Conservation (phyloP, 495 filamentous ascomycete species). For the Aspergillus conjunctus region DNA sequence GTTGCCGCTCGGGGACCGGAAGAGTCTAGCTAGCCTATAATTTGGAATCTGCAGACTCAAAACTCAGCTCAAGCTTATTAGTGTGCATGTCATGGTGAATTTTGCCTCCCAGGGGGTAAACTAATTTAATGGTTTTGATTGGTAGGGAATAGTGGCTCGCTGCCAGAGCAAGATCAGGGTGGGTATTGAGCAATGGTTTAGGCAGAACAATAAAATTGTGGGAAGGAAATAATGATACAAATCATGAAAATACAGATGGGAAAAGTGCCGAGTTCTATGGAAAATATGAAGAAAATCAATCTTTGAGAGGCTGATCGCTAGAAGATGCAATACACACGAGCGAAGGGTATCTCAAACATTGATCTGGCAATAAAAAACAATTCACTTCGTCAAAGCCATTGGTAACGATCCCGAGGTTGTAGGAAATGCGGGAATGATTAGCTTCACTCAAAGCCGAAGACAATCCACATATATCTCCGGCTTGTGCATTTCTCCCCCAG, state of each 20-base stretch:
- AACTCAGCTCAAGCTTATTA: background rate
- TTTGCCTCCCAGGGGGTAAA: background rate
- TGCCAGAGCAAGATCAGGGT: too few species aligned
- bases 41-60: constrained; percentile 1
- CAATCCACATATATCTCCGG: background rate
- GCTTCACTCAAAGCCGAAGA: background rate
- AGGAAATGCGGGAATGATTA: background rate
- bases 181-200: too few species aligned
- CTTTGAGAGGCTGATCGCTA: background rate
- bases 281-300: too few species aligned
- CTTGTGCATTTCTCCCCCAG: background rate
- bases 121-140: background rate
- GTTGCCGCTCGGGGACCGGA: background rate
- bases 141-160: too few species aligned
- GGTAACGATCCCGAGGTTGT: background rate
- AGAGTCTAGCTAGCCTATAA: background rate
- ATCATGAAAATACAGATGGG: too few species aligned
- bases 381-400: background rate
- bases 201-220: too few species aligned
- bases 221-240: too few species aligned
- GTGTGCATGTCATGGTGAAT: background rate
- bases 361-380: background rate
- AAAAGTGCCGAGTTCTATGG: too few species aligned
- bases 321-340: background rate
- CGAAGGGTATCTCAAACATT: background rate